phyloP scores from a whole-genome alignment of 495 filamentous ascomycete genomes.

The Trypethelium eluteriae region DNA sequence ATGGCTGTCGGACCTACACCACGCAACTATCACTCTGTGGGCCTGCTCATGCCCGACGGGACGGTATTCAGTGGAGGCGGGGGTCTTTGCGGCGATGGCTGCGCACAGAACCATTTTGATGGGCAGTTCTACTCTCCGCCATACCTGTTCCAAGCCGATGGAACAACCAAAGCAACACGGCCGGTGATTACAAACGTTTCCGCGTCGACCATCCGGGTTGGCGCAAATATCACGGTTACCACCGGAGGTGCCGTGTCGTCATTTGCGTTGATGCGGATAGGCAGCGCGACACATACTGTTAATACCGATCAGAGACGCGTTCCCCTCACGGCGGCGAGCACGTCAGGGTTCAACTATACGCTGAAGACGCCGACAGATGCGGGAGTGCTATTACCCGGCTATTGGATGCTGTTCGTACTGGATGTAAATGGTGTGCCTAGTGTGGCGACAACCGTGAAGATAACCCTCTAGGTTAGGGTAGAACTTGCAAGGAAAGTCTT shows the following conservation, averaged over 20 bases:
- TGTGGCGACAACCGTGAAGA: conserved; percentile 26
- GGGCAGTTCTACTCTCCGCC: conserved; percentile 50
- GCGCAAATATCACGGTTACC: conserved; percentile 33
- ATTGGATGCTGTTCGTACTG: conserved; percentile 52
- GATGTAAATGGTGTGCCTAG: conserved; percentile 44
- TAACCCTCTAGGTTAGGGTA: not conserved
- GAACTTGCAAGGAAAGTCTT: no score
- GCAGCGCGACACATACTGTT: conserved; percentile 49
- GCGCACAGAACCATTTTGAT: conserved; percentile 51
- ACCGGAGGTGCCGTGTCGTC: conserved; percentile 27
- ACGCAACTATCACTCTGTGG: conserved; percentile 51
- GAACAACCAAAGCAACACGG: conserved; percentile 34
- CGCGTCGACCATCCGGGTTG: conserved; percentile 24
- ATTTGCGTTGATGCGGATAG: conserved; percentile 40
- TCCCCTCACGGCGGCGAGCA: conserved; percentile 29
- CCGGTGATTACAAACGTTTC: conserved; percentile 36
- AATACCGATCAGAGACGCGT: conserved; percentile 54
- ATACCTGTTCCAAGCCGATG: conserved; percentile 45
- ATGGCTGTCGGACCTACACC: conserved; percentile 40
- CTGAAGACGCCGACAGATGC: conserved; percentile 41
- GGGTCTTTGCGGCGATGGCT: conserved; percentile 46
- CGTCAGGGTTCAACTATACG: conserved; percentile 24
- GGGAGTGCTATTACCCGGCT: conserved; percentile 49
- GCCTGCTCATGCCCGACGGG: conserved; percentile 49
- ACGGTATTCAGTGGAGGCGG: conserved; percentile 50